Evolutionary conservation across 2,329 filamentous ascomycete genomes (phyloP).

Genomic region (Cadophora sp.): DNA sequence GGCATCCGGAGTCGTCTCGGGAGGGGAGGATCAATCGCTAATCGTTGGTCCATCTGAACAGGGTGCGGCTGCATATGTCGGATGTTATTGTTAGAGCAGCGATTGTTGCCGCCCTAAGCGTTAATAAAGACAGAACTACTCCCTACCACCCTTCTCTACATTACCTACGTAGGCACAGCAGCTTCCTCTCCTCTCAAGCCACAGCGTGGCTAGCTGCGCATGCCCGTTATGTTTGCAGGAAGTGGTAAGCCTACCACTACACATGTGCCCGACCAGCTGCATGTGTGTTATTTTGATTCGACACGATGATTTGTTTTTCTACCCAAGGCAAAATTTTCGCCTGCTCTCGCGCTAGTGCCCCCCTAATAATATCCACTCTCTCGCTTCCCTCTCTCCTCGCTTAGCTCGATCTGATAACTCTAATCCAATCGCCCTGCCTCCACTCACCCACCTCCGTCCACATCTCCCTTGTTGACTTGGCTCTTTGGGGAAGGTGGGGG

Average conservation of each 20-base stretch:
- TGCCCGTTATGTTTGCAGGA: neutral
- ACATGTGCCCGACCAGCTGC: slow-evolving; percentile 1
- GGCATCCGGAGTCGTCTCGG: neutral
- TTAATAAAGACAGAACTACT: neutral
- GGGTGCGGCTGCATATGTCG: neutral
- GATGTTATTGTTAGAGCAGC: slow-evolving; percentile 7
- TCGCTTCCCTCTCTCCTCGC: slow-evolving; percentile 3
- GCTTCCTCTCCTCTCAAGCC: neutral
- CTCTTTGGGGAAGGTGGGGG: slow-evolving; percentile 17
- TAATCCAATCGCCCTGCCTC: slow-evolving; percentile 15
- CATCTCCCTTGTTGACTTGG: slow-evolving; percentile 4
- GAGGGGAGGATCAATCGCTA: slow-evolving; percentile 2
- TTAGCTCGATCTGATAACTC: slow-evolving; percentile 22
- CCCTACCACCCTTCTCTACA: too few species aligned
- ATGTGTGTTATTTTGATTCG: slow-evolving; percentile 4
- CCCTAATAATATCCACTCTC: slow-evolving; percentile 3
- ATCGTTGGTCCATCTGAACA: slow-evolving; percentile 1
- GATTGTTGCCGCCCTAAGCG: slow-evolving; percentile 3
- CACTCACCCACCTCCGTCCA: slow-evolving; percentile 2
- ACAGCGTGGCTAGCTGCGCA: neutral
- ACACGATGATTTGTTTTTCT: neutral
- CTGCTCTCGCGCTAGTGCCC: neutral
- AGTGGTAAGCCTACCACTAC: neutral
- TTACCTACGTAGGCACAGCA: too few species aligned
- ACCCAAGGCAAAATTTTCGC: neutral